These are phyloP conservation scores for Entophlyctis helioformis DNA, from an alignment of 192 early-diverging fungal genomes.

Conservation along the genomic window DNA sequence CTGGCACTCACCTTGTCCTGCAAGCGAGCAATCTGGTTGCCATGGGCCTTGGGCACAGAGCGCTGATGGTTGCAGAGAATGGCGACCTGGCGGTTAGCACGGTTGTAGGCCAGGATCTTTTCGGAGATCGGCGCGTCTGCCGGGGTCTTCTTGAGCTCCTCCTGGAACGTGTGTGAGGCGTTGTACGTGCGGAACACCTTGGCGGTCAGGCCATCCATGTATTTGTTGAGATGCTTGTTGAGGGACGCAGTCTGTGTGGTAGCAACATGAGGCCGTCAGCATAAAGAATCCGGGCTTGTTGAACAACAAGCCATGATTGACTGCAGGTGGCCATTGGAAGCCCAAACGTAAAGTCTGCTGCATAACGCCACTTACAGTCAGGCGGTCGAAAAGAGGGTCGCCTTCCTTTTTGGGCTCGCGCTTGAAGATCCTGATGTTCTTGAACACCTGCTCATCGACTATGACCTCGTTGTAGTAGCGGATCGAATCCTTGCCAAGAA, in stretches of 20 bases:
- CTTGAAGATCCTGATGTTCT: constrained; percentile 86
- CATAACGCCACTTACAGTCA: constrained; percentile 47
- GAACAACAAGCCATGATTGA: too few relatives aligned
- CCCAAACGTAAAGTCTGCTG: not conserved
- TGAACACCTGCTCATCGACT: constrained; percentile 83
- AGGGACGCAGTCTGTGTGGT: constrained; percentile 50
- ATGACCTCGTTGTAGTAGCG: constrained; percentile 77
- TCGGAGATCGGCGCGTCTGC: constrained; percentile 58
- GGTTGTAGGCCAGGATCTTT: constrained; percentile 85
- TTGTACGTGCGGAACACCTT: constrained; percentile 99
- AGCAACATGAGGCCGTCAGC: too few relatives aligned
- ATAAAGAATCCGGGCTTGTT: too few relatives aligned
- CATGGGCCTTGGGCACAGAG: constrained; percentile 69
- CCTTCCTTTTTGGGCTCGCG: constrained; percentile 57
- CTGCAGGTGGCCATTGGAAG: not conserved
- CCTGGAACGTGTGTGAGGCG: constrained; percentile 86
- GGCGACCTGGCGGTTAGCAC: constrained; percentile 92
- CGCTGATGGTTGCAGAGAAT: constrained; percentile 98
- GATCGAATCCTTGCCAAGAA: constrained; percentile 97
- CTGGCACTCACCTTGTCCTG: constrained; percentile 54
- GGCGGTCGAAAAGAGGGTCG: constrained; percentile 84
- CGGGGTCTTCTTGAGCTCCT: constrained; percentile 66
- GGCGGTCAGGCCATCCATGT: constrained; percentile 87
- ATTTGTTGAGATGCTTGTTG: constrained; percentile 78
- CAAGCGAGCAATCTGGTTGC: constrained; percentile 64